phyloP scores from a whole-genome alignment of 306 rosid species.

The Malus sieversii region DNA sequence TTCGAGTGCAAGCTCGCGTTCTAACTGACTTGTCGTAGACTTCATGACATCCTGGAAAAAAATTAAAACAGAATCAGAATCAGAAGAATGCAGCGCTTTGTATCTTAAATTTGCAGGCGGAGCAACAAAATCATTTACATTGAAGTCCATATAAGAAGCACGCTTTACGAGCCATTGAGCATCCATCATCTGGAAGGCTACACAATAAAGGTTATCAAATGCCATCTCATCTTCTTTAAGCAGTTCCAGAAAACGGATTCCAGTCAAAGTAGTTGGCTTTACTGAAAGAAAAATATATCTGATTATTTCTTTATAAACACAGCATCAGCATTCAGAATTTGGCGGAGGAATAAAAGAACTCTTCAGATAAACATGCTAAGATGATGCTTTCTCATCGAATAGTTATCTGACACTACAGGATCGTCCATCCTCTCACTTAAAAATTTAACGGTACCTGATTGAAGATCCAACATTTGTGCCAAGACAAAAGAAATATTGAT shows the following conservation, averaged over 20 bases:
- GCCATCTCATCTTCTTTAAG: constrained; percentile 78
- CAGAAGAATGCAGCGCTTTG: background rate
- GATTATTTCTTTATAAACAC: background rate
- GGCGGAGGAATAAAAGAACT: background rate
- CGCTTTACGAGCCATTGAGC: constrained; percentile 92
- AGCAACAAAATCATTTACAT: constrained; percentile 35
- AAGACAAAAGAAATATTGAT: constrained; percentile 86
- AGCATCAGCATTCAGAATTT: background rate
- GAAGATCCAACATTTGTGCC: constrained; percentile 80
- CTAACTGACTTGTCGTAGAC: constrained; percentile 75
- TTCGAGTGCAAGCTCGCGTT: constrained; percentile 91
- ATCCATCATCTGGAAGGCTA: constrained; percentile 90
- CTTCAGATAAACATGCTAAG: background rate
- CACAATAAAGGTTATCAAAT: constrained; percentile 73
- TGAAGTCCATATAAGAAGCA: constrained; percentile 93
- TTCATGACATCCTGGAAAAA: constrained; percentile 67
- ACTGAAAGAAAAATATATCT: constrained; percentile 31
- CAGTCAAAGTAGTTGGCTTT: constrained; percentile 51
- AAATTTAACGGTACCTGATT: constrained; percentile 50
- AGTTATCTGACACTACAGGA: no score
- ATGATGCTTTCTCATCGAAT: background rate
- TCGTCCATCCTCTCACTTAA: background rate
- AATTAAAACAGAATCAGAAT: background rate
- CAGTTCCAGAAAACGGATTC: constrained; percentile 56
- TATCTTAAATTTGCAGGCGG: background rate